Evolutionary conservation across 2,329 filamentous ascomycete genomes (phyloP).

Genomic region (Stachybotrys chartarum): DNA sequence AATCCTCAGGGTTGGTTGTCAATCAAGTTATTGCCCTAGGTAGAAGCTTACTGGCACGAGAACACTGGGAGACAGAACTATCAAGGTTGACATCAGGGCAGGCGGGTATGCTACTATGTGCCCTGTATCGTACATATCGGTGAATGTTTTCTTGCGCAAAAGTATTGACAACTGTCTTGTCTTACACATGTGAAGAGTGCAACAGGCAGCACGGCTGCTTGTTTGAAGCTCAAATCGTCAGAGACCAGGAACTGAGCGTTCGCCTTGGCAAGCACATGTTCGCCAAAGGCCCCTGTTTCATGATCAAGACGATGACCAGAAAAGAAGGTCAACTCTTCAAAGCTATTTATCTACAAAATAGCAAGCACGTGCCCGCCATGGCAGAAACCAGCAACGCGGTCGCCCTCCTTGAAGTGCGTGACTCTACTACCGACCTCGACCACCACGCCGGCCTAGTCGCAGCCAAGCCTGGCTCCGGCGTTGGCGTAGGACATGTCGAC

Average conservation of each 20-base stretch:
- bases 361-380: conserved; percentile 19
- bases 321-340: neutral
- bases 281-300: conserved; percentile 36
- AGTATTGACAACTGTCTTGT: conserved; percentile 8
- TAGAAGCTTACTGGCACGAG: too few relatives aligned
- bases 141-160: too few relatives aligned
- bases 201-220: conserved; percentile 36
- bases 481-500: conserved; percentile 9
- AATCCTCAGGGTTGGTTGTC: too few relatives aligned
- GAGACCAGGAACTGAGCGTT: conserved; percentile 37
- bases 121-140: neutral
- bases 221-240: conserved; percentile 34
- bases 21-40: too few relatives aligned
- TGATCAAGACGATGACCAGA: conserved; percentile 11
- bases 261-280: conserved; percentile 29
- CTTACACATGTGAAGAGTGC: conserved; percentile 29
- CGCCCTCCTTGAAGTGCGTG: conserved; percentile 37
- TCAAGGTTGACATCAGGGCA: too few relatives aligned
- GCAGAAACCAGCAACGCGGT: conserved; percentile 34
- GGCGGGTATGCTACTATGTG: too few relatives aligned
- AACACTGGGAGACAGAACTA: too few relatives aligned
- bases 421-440: conserved; percentile 36
- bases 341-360: neutral
- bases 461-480: conserved; percentile 24
- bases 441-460: conserved; percentile 40